These are phyloP conservation scores for Chlamydomonas eustigma DNA, from an alignment of 139 green algal genomes.

Conservation along the genomic window DNA sequence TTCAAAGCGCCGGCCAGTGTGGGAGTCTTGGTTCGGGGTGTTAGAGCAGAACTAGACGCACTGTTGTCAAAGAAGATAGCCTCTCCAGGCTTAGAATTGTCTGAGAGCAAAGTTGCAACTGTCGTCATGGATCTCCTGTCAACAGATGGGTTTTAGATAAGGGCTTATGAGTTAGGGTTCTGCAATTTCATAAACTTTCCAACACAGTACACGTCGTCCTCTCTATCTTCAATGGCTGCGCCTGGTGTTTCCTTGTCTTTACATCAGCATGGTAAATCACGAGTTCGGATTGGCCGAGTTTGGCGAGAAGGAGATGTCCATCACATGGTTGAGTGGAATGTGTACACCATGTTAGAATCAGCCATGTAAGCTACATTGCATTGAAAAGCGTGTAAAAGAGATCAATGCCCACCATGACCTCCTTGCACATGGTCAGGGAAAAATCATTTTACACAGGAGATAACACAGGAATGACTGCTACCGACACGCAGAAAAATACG, in stretches of 20 bases:
- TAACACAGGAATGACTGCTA: constrained; percentile 88
- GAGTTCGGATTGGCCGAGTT: constrained; percentile 67
- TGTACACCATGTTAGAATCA: constrained; percentile 74
- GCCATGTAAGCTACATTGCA: constrained; percentile 65
- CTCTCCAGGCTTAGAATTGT: constrained; percentile 57
- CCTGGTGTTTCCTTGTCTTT: constrained; percentile 39
- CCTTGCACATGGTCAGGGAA: background rate
- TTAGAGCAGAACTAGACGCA: constrained; percentile 59
- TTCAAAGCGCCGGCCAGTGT: constrained; percentile 60
- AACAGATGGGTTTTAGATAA: constrained; percentile 69
- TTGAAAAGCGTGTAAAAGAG: background rate
- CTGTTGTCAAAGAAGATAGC: constrained; percentile 70
- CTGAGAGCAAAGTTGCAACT: constrained; percentile 35
- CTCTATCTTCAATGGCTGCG: background rate
- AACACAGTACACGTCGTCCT: too few species aligned
- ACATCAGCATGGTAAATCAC: constrained; percentile 85
- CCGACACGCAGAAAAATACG: constrained; percentile 92
- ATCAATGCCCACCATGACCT: background rate
- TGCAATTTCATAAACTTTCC: too few species aligned
- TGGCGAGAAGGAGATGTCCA: constrained; percentile 75
- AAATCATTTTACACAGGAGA: constrained; percentile 39
- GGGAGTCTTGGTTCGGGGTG: constrained; percentile 65
- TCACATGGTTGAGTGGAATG: constrained; percentile 80
- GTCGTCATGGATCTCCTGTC: constrained; percentile 64
- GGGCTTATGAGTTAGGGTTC: too few species aligned